Conservation (phyloP, 805 yeast genomes). For the Ogataea corticis region DNA sequence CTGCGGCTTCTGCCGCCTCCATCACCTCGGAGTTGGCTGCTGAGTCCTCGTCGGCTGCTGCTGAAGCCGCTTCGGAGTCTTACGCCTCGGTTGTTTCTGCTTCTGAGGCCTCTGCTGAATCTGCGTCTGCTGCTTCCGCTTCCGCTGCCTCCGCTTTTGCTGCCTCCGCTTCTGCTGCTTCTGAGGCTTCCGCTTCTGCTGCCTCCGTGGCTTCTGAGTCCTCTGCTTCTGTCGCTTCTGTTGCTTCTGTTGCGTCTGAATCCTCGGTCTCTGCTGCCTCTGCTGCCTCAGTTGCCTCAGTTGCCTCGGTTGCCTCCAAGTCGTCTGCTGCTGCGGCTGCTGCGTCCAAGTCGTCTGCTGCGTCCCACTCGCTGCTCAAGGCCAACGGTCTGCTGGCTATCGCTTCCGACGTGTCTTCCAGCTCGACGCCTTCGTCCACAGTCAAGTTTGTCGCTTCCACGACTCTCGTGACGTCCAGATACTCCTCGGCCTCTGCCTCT, state of each 20-base stretch:
- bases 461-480: constrained; percentile 7
- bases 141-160: background rate
- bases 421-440: constrained; percentile 37
- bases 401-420: constrained; percentile 30
- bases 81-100: constrained; percentile 23
- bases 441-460: constrained; percentile 32
- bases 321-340: constrained; percentile 14
- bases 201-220: constrained; percentile 19
- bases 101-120: constrained; percentile 39
- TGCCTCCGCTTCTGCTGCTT: constrained; percentile 16
- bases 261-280: constrained; percentile 21
- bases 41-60: background rate
- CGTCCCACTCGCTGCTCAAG: constrained; percentile 8
- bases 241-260: constrained; percentile 19
- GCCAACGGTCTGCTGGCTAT: constrained; percentile 20
- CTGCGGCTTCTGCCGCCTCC: constrained; percentile 15
- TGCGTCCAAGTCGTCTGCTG: background rate
- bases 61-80: constrained; percentile 24
- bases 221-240: constrained; percentile 20
- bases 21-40: background rate
- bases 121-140: constrained; percentile 17
- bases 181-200: constrained; percentile 25
- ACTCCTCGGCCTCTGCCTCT: constrained; percentile 5
- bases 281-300: constrained; percentile 22
- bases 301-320: constrained; percentile 18